Conservation (phyloP, 306 rosid species). For the Neltuma alba region DNA sequence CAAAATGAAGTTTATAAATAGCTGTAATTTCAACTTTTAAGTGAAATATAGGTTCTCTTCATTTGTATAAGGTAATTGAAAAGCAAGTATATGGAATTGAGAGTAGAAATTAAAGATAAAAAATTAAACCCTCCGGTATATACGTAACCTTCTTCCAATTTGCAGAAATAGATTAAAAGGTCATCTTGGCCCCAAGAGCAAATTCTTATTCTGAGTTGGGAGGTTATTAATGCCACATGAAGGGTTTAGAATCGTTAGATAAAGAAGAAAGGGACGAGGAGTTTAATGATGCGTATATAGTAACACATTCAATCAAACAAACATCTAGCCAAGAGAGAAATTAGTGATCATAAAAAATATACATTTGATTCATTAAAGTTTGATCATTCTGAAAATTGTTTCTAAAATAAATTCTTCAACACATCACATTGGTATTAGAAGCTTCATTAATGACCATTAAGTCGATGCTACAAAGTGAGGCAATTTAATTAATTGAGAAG, state of each 20-base stretch:
- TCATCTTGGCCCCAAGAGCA: not conserved
- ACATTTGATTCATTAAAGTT: no score
- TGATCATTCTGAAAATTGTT: no score
- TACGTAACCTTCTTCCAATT: not conserved
- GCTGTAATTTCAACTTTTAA: no score
- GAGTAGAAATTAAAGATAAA: not conserved
- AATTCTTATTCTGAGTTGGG: not conserved
- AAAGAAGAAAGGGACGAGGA: no score
- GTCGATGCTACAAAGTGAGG: conserved; percentile 64
- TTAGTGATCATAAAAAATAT: not conserved
- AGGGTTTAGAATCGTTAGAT: no score
- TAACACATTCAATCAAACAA: not conserved
- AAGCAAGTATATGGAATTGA: not conserved
- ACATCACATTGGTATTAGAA: no score
- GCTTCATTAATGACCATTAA: conserved; percentile 63
- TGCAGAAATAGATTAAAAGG: not conserved
- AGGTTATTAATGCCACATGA: not conserved
- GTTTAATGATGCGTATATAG: not conserved
- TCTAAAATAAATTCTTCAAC: no score
- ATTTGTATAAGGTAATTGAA: not conserved
- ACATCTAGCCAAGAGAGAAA: not conserved
- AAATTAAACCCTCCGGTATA: no score
- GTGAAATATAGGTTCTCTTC: no score
- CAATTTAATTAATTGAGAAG: conserved; percentile 14
- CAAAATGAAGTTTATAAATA: not conserved